Evolutionary conservation across 306 rosid genomes (phyloP), one percentile per base, ranked within the genome.

Genomic region (Cicer cuneatum): DNA sequence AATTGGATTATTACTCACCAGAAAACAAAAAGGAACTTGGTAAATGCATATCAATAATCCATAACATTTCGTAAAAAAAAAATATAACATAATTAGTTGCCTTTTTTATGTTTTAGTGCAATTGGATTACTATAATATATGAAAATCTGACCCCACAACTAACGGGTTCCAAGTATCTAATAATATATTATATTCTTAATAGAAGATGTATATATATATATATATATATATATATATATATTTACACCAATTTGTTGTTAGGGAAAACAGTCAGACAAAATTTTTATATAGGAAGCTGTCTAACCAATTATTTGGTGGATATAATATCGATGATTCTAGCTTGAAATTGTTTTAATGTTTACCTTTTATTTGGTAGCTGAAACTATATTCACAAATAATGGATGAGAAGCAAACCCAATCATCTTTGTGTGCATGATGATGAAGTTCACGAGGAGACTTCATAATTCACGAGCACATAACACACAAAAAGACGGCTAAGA

Each of bases 401-500:
- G 65, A 80, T 62, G 2, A 72, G 69, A 78, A 69, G 10, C 64
- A 54, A 82, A 58, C 18, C 81, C 74, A 80, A 77, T 76, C 39
- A 68, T 70, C 5, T 57, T 13, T 59, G 16, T 58, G 67, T 48
- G 85, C 77, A 72, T 80, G 74, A 58, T 69, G 86, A 74, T 80
- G 75, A 66, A 75, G 88, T 74, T 89, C 94, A 89, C 93, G 89
- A 72, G 91, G 59, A 66, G 42, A 18, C 60, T 49, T 71, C 5
- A 54, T 67, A 76, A 86, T 85, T 87, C 94, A 89, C 95, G 95
- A 87, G 88, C 84, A 42, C 74, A 59, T 58, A 38, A 79, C 35
- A 4, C 88, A 82, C 90, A 69, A 82, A 58, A 82, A 57, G 86
- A 86, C 88, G 89, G 87, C 86, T 80, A 82, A 85, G 18, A 37